Evolutionary conservation across 208 protist species (phyloP).

Genomic region (Acanthamoeba lenticulata): DNA sequence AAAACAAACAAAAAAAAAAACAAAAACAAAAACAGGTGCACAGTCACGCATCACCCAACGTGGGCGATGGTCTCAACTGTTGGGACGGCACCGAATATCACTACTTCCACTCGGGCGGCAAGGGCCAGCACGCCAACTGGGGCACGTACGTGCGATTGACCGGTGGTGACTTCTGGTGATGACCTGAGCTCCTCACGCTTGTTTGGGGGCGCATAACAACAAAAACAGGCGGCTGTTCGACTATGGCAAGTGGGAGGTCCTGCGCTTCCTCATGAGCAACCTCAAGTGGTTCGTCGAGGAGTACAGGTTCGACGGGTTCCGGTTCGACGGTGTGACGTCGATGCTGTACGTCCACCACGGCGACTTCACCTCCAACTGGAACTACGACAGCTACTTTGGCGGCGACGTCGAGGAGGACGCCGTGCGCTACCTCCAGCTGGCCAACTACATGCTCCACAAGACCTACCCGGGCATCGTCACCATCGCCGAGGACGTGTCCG

Average conservation of each 20-base stretch:
- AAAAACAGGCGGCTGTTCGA: constrained; percentile 88
- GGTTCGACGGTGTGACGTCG: constrained; percentile 94
- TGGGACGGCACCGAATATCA: constrained; percentile 89
- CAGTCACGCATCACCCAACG: constrained; percentile 90
- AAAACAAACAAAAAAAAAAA: too few relatives aligned
- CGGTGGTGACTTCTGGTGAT: not conserved
- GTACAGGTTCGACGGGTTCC: constrained; percentile 92
- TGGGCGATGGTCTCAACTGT: constrained; percentile 89
- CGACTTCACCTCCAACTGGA: constrained; percentile 74
- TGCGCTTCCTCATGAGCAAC: constrained; percentile 91
- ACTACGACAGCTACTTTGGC: constrained; percentile 90
- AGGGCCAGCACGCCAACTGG: constrained; percentile 76
- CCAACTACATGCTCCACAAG: constrained; percentile 80
- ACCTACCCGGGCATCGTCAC: constrained; percentile 78
- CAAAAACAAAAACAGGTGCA: constrained; percentile 63
- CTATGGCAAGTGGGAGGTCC: constrained; percentile 89
- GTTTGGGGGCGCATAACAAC: not conserved
- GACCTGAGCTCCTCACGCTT: not conserved
- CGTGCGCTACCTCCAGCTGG: constrained; percentile 88
- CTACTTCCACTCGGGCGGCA: constrained; percentile 82
- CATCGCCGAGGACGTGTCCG: constrained; percentile 89
- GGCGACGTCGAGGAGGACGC: constrained; percentile 85
- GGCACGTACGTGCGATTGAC: not conserved
- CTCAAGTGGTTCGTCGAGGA: constrained; percentile 83
- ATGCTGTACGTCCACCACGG: constrained; percentile 93